Evolutionary conservation across 257 asterid species (phyloP).

Genomic region (Solanum paucissectum): DNA sequence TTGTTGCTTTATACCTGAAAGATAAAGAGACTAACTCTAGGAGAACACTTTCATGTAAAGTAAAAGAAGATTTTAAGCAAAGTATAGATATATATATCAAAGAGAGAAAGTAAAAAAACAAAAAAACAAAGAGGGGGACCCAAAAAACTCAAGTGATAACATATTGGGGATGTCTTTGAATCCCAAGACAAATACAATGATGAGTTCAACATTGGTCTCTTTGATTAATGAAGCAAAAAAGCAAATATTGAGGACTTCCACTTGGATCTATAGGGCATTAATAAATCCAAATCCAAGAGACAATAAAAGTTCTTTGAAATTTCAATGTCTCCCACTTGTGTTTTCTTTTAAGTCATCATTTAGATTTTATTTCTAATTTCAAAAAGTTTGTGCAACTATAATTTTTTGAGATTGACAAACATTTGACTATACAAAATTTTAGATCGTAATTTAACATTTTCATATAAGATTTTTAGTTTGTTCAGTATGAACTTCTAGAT

Average conservation of each 20-base stretch:
- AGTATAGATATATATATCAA: not conserved
- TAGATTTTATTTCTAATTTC: not conserved
- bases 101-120: not conserved
- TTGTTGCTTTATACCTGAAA: conserved; percentile 4
- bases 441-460: not conserved
- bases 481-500: not conserved
- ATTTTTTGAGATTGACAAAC: not conserved
- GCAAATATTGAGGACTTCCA: conserved; percentile 1
- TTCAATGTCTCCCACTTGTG: conserved; percentile 19
- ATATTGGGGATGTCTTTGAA: conserved; percentile 18
- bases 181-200: conserved; percentile 19
- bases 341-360: not conserved
- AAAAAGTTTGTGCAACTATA: not conserved
- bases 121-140: not conserved
- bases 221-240: conserved; percentile 1
- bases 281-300: conserved; percentile 14
- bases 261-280: not conserved
- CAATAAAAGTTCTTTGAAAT: conserved; percentile 10
- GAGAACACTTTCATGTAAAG: conserved; percentile 7
- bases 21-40: not conserved
- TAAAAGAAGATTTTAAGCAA: conserved; percentile 5
- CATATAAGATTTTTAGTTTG: not conserved
- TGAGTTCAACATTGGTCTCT: conserved; percentile 24
- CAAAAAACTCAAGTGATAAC: conserved; percentile 7
- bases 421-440: not conserved